Base-by-base conservation (phyloP, 257 asterid species). In the Asclepias syriaca region DNA sequence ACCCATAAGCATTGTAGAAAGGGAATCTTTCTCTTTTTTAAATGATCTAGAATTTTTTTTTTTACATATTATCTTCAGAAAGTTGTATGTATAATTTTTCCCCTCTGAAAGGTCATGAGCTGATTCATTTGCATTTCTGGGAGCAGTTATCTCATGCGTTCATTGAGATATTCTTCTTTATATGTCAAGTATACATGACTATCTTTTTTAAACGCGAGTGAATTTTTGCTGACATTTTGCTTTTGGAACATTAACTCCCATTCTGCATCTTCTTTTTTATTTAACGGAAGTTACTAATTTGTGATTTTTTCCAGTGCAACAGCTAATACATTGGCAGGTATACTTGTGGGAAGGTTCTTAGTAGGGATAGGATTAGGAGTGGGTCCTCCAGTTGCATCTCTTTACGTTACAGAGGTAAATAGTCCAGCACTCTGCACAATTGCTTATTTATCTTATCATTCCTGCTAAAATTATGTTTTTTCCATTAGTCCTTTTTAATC, bases 381-480 rank as follows among this genome's bases (percentile, higher is more conserved):
- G 69, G 98, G 98, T 45, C 97, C 98, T 11, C 94, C 97, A 40
- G 96, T 90, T 81, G 91, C 97, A 65, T 87, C 96, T 77, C 93
- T 93, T 64, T 93, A 93, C 69, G 87, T 93, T 29, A 83, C 95
- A 63, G 98, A 93, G 97, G 98, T 93, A 86, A 56, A 29, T 15
- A 71, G 70, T 40, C 21, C 32, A 69, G 45, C 29, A 40, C 71
- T 49, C 19, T 39, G 49, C 29, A 66, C 24, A 32, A 3, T 43
- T 65, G 45, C 48, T 29, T 58, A 73, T 3, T n/a, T 55, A 18
- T 72, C 13, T 19, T n/a, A 21, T 71, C 49, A 58, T 70, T 18
- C 43, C 29, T 68, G 59, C 70, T n/a, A 66, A 66, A 14, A 68
- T 65, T 29, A 37, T 68, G 40, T 66, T 43, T 59, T n/a, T 24